phyloP scores from a whole-genome alignment of 2,329 filamentous ascomycete species.

The Fusarium subtropicale region DNA sequence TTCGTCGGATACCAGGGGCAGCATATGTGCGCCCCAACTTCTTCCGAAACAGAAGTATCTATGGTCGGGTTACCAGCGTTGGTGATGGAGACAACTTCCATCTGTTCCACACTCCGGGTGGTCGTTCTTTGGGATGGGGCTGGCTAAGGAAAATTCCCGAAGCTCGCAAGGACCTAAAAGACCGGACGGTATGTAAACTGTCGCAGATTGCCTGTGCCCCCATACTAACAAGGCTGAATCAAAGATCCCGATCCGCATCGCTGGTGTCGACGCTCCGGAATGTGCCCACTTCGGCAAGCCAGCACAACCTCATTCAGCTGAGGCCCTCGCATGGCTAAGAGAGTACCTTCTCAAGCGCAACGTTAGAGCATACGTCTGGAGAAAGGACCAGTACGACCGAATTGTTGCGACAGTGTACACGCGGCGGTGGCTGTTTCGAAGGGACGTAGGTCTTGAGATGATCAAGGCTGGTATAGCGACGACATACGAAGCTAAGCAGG shows the following conservation, averaged over 20 bases:
- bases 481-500: constrained; percentile 91
- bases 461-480: constrained; percentile 85
- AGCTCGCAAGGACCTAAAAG: constrained; percentile 75
- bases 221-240: constrained; percentile 29
- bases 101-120: constrained; percentile 94
- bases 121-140: constrained; percentile 88
- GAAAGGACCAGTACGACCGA: constrained; percentile 90
- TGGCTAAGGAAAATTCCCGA: constrained; percentile 83
- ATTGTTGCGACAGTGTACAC: constrained; percentile 88
- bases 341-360: constrained; percentile 76
- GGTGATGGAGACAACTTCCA: constrained; percentile 98
- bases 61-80: constrained; percentile 90
- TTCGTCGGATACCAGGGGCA: constrained; percentile 85
- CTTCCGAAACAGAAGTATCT: constrained; percentile 80
- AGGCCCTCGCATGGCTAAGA: constrained; percentile 85
- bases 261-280: constrained; percentile 94
- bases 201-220: background rate
- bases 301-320: constrained; percentile 83
- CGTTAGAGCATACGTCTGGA: constrained; percentile 85
- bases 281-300: constrained; percentile 90
- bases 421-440: constrained; percentile 73
- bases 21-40: constrained; percentile 78
- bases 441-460: constrained; percentile 92
- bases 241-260: constrained; percentile 88
- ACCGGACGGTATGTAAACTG: constrained; percentile 74